A percentile compares a stretch with the other conserved stretches of the same genome.
Conservation (phyloP, 202 grass and related monocot genomes). For the Carex arenaria region DNA sequence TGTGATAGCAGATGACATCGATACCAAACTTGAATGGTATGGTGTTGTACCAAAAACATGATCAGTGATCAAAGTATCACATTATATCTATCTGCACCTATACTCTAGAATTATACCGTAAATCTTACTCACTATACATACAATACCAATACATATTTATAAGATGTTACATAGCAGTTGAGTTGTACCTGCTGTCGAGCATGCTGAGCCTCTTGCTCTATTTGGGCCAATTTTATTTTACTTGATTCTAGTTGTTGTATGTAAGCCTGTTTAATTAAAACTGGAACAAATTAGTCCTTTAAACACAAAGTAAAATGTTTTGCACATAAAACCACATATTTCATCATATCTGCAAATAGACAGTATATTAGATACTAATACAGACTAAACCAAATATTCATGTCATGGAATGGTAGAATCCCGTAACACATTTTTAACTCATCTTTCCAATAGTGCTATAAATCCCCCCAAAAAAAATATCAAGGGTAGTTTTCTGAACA, state of each 20-base stretch:
- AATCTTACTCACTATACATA: too few relatives aligned
- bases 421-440: not conserved
- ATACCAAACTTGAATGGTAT: not conserved
- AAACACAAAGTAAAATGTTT: not conserved
- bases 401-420: not conserved
- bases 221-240: constrained; percentile 23
- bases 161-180: not conserved
- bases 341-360: not conserved
- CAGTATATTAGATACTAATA: not conserved
- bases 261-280: constrained; percentile 26
- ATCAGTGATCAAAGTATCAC: not conserved
- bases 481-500: not conserved
- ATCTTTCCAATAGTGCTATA: not conserved
- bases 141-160: not conserved
- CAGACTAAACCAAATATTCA: not conserved
- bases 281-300: not conserved
- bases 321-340: not conserved
- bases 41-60: not conserved
- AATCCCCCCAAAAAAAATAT: too few relatives aligned
- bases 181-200: constrained; percentile 23
- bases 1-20: not conserved
- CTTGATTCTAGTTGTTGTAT: constrained; percentile 27
- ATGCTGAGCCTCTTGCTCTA: constrained; percentile 26
- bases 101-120: not conserved
- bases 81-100: not conserved